phyloP scores from a whole-genome alignment of 2,329 filamentous ascomycete genomes.

The Claviceps cyperi region DNA sequence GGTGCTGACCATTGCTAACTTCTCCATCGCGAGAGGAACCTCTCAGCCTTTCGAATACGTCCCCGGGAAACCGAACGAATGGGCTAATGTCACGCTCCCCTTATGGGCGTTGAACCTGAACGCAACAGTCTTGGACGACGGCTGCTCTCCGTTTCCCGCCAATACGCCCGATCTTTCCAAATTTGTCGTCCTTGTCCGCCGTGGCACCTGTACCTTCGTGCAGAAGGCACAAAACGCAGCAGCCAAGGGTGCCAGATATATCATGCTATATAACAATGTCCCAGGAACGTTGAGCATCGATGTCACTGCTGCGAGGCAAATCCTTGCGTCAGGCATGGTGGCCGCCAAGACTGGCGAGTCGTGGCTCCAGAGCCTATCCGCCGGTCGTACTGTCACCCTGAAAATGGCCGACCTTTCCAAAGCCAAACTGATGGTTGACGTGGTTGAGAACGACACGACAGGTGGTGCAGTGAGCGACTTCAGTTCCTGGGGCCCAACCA shows the following conservation, averaged over 20 bases:
- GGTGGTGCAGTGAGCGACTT: constrained; percentile 5
- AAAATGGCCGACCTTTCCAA: constrained; percentile 18
- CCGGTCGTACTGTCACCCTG: constrained; percentile 24
- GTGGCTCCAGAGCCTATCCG: constrained; percentile 25
- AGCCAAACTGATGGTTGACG: not conserved
- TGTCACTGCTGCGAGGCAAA: constrained; percentile 18
- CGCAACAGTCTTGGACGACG: constrained; percentile 28
- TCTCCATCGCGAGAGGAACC: not conserved
- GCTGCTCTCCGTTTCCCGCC: constrained; percentile 33
- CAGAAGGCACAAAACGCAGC: constrained; percentile 1
- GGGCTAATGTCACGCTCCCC: constrained; percentile 22
- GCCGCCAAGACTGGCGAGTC: constrained; percentile 27
- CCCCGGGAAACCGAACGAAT: constrained; percentile 22
- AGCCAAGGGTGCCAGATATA: constrained; percentile 39
- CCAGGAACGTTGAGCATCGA: constrained; percentile 6
- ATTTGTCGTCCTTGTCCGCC: constrained; percentile 38
- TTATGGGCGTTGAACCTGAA: constrained; percentile 29
- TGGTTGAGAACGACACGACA: not conserved
- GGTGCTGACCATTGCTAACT: not conserved
- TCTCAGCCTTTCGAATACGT: constrained; percentile 22
- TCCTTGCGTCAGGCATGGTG: constrained; percentile 13
- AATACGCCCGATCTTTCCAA: constrained; percentile 36
- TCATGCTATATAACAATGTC: constrained; percentile 46
- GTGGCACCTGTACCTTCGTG: constrained; percentile 30
- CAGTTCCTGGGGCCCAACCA: constrained; percentile 27